Evolutionary conservation across 2,329 filamentous ascomycete genomes (phyloP), one percentile per base, ranked within the genome.

Genomic region (Talaromyces atroroseus): DNA sequence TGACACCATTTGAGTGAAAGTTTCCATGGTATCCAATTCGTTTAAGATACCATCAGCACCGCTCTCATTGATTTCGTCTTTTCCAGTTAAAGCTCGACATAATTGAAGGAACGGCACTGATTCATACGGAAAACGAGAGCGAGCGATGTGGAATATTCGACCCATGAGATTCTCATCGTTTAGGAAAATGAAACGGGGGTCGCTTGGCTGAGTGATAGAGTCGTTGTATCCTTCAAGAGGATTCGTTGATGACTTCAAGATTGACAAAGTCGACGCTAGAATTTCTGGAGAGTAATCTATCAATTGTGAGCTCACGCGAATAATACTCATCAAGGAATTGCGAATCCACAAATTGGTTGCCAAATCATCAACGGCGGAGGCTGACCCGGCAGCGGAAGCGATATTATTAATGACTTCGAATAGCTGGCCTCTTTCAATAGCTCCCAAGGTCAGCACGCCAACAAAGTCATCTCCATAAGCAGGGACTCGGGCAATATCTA

Each of bases 81-180:
- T 76, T 57, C 73, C 72, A 7, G 80, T 81, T 16, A 95, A 74
- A 40, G 81, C 82, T 55, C 84, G 85, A 66, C 85, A 87, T 40
- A 95, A 75, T 53, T 82, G 83, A 59, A 95, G 74, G 64, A 96
- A 90, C 0, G 92, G 90, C 2, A 85, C 72, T 48, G 89, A 86
- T 72, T 96, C 92, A 70, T 89, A 92, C 0, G 92, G 92, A 67
- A 91, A 96, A 55, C 92, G 85, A 59, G 83, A 81, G 45, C 87
- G 80, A 6, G 92, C 85, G 67, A 88, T 82, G 50, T 82, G 77
- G 32, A 95, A 83, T 60, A 88, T 71, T 18, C 72, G 70, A 26
- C 75, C 78, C 65, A 87, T 78, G 18, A 90, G 71, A 6, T 77
- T 66, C 20, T 77, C 69, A 60, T 89, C 83, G 18, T 78, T 72